Conservation (phyloP, 768 basidiomycete genomes). For the Pleurotus tuoliensis region DNA sequence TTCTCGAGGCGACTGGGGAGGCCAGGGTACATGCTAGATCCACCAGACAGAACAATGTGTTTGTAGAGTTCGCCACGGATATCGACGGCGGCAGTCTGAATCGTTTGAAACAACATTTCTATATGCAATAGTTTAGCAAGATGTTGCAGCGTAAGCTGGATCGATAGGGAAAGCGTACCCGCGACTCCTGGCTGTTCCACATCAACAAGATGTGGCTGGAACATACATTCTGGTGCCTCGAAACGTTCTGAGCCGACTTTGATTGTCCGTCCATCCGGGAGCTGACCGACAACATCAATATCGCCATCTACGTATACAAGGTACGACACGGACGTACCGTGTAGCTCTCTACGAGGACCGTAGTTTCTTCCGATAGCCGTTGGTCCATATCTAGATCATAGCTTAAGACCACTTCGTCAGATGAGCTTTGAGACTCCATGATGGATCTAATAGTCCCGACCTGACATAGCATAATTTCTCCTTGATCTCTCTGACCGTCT, state of each 20-base stretch:
- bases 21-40: conserved; percentile 98
- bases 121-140: background rate
- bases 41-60: conserved; percentile 95
- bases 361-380: conserved; percentile 91
- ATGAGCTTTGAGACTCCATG: background rate
- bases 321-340: conserved; percentile 45
- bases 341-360: conserved; percentile 92
- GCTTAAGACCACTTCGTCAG: conserved; percentile 34
- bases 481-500: conserved; percentile 98
- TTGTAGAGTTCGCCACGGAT: conserved; percentile 91
- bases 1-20: conserved; percentile 96
- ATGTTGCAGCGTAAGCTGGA: background rate
- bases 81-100: conserved; percentile 89
- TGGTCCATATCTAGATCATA: conserved; percentile 98
- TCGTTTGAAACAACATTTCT: conserved; percentile 97
- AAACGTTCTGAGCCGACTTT: conserved; percentile 98
- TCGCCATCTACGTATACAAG: too few species aligned
- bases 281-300: too few species aligned
- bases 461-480: conserved; percentile 98
- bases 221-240: conserved; percentile 99
- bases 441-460: conserved; percentile 34
- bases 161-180: conserved; percentile 42
- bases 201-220: conserved; percentile 97
- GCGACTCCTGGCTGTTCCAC: conserved; percentile 96
- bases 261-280: conserved; percentile 86